Base-by-base conservation (phyloP, 1,284 basidiomycete genomes). In the Cutaneotrichosporon sp. region DNA sequence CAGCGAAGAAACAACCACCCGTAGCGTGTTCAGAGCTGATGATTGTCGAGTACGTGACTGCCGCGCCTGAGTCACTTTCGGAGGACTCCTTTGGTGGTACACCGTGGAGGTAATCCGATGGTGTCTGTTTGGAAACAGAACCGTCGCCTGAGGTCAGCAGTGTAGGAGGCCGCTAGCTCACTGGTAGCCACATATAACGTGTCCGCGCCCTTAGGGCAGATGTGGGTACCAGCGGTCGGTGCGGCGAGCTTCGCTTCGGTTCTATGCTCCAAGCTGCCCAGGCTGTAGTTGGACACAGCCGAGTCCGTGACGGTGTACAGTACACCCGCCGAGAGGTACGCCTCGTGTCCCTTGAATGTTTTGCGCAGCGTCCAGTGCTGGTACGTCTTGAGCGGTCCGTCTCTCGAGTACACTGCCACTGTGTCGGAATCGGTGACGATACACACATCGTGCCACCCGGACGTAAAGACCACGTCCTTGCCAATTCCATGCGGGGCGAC, bases 51-150 rank as follows among this genome's bases (percentile, higher is more conserved):
- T 64, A 72, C 1, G 76, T 76, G n/a, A 78, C 69, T 0, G 69
- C 60, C 5, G 74, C 71, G 0, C 73, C 72, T 3, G 21, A 73
- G 61, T 14, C 76, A 69, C 64, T 77, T 73, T 13, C 32, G 34
- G 32, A 42, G n/a, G 22, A 47, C 13, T 47, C 46, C 16, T 46
- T 46, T 5, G 56, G 14, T 1, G 26, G 38, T 11, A 58, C 16
- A 5, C 60, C 62, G 16, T 52, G 60, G 26, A 73, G 63, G 32
- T 70, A 64, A 4, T 70, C 61, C 0, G 49, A 46, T 13, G 76
- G 51, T 0, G 53, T 49, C 18, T 66, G 72, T 13, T 61, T 61
- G 8, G 34, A 42, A 7, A 76, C 61, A 13, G 40, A 60, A 8
- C 64, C 59, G 6, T 42, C 26, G 18, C 50, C 57, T 60, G 55